Evolutionary conservation across 2,329 filamentous ascomycete species (phyloP), one percentile per base, ranked within the genome.

Genomic region (Magnaporthiopsis rhizophila): DNA sequence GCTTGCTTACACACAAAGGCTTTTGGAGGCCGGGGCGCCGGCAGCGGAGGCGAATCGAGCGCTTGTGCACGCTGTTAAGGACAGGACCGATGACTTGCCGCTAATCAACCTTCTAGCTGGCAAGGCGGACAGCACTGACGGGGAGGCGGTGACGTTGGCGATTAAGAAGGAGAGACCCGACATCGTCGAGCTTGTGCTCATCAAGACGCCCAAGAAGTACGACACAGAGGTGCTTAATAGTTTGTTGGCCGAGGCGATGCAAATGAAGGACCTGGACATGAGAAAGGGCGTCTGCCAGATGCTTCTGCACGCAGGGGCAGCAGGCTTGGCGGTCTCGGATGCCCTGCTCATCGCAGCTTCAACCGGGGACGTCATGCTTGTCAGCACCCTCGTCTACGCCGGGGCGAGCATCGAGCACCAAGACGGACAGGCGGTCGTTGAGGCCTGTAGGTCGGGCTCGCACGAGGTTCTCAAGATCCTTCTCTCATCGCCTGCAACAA

Each of bases 381-480:
- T 81, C 21, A 77, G 77, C 36, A 72, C 84, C 1, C 75, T 86
- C 9, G 78, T 86, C 62, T 73, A 77, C 11, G 76, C 84, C 60
- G 83, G 83, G 0, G 84, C 81, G 0, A 81, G 75, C 59, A 77
- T 82, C 3, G 79, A 82, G 3, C 78, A 80, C 59, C 79, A 79
- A 12, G 78, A 81, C 32, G 83, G 83, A 6, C 80, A 84, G 64
- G 81, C 82, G 2, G 76, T 86, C 11, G 75, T 86, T 1, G 80
- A 83, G 67, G 83, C 84, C 0, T 84, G 82, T 38, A 77, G 80
- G 2, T 78, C 79, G 0, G 84, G 83, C 0, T 78, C 80, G 0
- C 71, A 77, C 0, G 79, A 80, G 4, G 79, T 86, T 6, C 69
- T 86, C 3, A 71, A 76, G 53, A 79, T 86, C 71, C 73, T 86